Base-by-base conservation (phyloP, 805 yeast genomes). In the Candida easanensis region DNA sequence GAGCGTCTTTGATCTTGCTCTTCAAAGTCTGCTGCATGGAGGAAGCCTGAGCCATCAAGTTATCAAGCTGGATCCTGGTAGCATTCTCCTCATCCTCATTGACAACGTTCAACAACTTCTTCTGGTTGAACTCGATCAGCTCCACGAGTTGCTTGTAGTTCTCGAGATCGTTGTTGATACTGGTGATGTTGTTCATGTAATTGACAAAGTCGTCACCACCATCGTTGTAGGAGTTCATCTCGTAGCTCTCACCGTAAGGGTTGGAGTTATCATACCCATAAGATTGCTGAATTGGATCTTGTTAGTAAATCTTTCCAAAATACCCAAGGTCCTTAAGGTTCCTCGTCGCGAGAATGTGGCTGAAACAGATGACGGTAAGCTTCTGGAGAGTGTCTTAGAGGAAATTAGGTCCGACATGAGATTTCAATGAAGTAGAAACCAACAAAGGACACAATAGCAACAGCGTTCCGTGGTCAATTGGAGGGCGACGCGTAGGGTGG, bases 1-100 rank as follows among this genome's bases (percentile, higher is more conserved):
- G 95, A 41, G 87, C 82, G 48, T 75, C 69, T 64, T 88, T 87
- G 63, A 93, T 83, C 59, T 88, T 77, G 48, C 72, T 66, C 66
- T 88, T 90, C 62, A 93, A 79, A 44, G 76, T 74, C 50, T 76
- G 74, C 60, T 91, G 95, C 56, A 88, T 74, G 41, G 86, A 77
- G 34, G 86, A 76, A 4, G 96, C 87, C 62, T 89, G 95, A 38
- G 84, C 70, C 39, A 82, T 82, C 45, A 87, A 73, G 47, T 78
- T 71, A 60, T 90, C 96, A 46, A 93, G 74, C 65, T 87, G 88
- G 51, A 77, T 75, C 64, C 88, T 82, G 46, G 80, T 71, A 57
- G 79, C 76, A 42, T 76, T 77, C 58, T 84, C 85, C 57, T 79
- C 81, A 48, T 82, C 84, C 49, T 79, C 80, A 54, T 82, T 82